Conservation (phyloP, 1,284 basidiomycete species). For the Pholiota adiposa region DNA sequence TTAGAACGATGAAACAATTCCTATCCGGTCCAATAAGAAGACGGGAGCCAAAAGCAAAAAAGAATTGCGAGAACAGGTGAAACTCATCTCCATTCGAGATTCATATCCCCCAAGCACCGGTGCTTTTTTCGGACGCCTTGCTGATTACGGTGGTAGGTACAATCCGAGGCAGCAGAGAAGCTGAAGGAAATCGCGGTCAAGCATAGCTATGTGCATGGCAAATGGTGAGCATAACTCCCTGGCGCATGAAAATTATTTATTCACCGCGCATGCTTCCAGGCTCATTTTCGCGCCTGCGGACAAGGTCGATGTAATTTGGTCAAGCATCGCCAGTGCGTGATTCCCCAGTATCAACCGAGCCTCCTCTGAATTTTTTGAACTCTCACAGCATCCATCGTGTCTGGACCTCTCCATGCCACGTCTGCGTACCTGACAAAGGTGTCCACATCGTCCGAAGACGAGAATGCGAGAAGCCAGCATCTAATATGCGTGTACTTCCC, state of each 20-base stretch:
- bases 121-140: not conserved
- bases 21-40: slow-evolving; percentile 69
- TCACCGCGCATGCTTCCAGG: slow-evolving; percentile 42
- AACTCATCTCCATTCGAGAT: slow-evolving; percentile 5
- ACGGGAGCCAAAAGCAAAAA: slow-evolving; percentile 74
- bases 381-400: slow-evolving; percentile 56
- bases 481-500: slow-evolving; percentile 75
- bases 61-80: slow-evolving; percentile 68
- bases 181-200: slow-evolving; percentile 60
- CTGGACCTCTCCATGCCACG: slow-evolving; percentile 63
- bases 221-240: slow-evolving; percentile 54
- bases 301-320: slow-evolving; percentile 66
- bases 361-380: slow-evolving; percentile 7
- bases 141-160: slow-evolving; percentile 43
- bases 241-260: not conserved
- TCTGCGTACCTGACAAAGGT: slow-evolving; percentile 61
- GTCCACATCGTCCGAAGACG: slow-evolving; percentile 57
- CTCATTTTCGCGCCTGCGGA: slow-evolving; percentile 64
- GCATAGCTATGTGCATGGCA: slow-evolving; percentile 59
- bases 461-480: slow-evolving; percentile 56
- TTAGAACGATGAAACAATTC: slow-evolving; percentile 70
- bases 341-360: not conserved
- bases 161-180: slow-evolving; percentile 57
- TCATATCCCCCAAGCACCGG: not conserved
- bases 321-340: slow-evolving; percentile 54